These are phyloP conservation scores for Chenopodium suecicum DNA, from an alignment of 148 eudicot species.

Conservation along the genomic window DNA sequence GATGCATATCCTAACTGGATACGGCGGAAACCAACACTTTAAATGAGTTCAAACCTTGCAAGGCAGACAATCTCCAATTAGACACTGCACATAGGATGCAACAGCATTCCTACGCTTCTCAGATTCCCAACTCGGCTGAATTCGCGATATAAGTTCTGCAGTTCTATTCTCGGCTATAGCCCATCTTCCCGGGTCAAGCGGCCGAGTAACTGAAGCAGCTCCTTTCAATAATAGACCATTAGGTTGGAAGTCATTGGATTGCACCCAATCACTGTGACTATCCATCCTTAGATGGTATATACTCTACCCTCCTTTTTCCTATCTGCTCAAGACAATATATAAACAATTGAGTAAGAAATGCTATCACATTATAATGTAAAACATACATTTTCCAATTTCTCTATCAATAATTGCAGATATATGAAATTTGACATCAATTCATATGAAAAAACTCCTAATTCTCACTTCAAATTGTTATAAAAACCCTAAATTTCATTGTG, in stretches of 20 bases:
- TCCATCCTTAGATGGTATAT: slow-evolving; percentile 25
- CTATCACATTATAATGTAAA: not conserved
- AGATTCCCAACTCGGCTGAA: slow-evolving; percentile 71
- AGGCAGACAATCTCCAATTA: slow-evolving; percentile 66
- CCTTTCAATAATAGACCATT: slow-evolving; percentile 65
- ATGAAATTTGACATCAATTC: not conserved
- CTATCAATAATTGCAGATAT: not conserved
- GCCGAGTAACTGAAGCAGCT: slow-evolving; percentile 40
- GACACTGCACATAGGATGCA: slow-evolving; percentile 70
- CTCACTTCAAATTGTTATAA: not conserved
- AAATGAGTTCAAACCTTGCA: slow-evolving; percentile 56
- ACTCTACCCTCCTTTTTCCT: slow-evolving; percentile 7
- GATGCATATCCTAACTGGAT: not conserved
- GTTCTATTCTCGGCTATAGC: slow-evolving; percentile 71
- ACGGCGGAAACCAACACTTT: not conserved
- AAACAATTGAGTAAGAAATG: not conserved
- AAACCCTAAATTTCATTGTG: slow-evolving; percentile 17
- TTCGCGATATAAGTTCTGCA: slow-evolving; percentile 68
- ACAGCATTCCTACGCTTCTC: slow-evolving; percentile 73
- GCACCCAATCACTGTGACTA: slow-evolving; percentile 19
- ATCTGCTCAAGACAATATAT: not conserved
- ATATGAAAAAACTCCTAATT: not conserved
- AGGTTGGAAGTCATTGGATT: slow-evolving; percentile 36
- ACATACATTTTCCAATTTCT: not conserved
- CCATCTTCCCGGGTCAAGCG: slow-evolving; percentile 64